phyloP scores from a whole-genome alignment of 2,329 filamentous ascomycete species.

The Metarhizium robertsii region DNA sequence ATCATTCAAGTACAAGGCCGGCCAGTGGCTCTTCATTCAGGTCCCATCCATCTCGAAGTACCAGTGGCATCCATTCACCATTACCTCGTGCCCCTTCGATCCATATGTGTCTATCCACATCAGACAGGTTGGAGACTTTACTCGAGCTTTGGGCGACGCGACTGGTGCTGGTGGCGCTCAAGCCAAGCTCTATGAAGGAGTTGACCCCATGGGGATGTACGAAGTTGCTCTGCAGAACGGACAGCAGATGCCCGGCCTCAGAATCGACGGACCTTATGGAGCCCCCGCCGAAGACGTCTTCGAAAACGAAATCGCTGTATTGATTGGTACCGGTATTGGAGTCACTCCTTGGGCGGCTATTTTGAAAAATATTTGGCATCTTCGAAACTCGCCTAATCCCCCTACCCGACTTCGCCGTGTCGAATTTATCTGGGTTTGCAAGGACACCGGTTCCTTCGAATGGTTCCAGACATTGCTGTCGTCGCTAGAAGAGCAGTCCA shows the following conservation, averaged over 20 bases:
- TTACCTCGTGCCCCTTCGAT: constrained; percentile 95
- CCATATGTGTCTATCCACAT: constrained; percentile 92
- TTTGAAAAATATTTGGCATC: constrained; percentile 96
- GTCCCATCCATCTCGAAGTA: constrained; percentile 78
- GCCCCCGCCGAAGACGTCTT: constrained; percentile 97
- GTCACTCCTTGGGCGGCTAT: constrained; percentile 83
- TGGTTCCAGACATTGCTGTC: constrained; percentile 96
- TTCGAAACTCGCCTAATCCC: constrained; percentile 82
- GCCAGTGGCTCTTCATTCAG: constrained; percentile 96
- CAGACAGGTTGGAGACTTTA: constrained; percentile 95
- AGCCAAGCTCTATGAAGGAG: constrained; percentile 77
- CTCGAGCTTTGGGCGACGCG: constrained; percentile 82
- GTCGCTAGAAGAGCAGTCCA: constrained; percentile 80
- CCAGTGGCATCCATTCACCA: constrained; percentile 99
- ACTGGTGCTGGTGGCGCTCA: constrained; percentile 87
- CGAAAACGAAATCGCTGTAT: constrained; percentile 78
- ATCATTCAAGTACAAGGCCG: constrained; percentile 95
- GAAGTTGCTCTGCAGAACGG: constrained; percentile 92
- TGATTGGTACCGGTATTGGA: constrained; percentile 80
- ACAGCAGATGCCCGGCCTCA: constrained; percentile 80
- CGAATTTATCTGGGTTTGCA: constrained; percentile 99
- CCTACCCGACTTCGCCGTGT: constrained; percentile 84
- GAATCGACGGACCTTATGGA: constrained; percentile 92
- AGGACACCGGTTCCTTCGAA: constrained; percentile 90
- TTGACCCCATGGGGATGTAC: constrained; percentile 95